Conservation (phyloP, 768 basidiomycete species). For the Pulveroboletus ravenelii region DNA sequence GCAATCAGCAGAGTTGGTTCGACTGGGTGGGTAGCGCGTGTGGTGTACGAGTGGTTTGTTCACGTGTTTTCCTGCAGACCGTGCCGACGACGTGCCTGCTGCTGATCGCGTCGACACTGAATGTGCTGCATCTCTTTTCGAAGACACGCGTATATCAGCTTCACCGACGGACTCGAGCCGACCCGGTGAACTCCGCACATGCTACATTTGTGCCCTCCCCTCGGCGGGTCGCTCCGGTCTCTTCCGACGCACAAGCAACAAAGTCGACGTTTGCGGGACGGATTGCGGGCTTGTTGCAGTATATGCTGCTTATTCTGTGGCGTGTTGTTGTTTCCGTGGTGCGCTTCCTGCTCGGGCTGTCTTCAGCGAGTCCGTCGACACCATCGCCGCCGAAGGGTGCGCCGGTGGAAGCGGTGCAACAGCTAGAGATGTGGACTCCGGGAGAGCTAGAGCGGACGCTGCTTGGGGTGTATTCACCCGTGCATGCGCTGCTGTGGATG, state of each 20-base stretch:
- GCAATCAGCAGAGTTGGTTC: constrained; percentile 62
- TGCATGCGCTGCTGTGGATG: constrained; percentile 70
- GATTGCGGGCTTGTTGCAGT: constrained; percentile 25
- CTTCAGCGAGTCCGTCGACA: constrained; percentile 37
- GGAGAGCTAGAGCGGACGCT: constrained; percentile 65
- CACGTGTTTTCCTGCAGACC: constrained; percentile 42
- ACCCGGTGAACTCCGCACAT: constrained; percentile 67
- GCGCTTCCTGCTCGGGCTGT: constrained; percentile 65
- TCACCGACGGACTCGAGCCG: constrained; percentile 44
- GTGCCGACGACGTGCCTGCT: constrained; percentile 57
- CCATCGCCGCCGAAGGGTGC: constrained; percentile 32
- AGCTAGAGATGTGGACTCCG: constrained; percentile 76
- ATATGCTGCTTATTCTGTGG: constrained; percentile 42
- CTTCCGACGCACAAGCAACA: constrained; percentile 34
- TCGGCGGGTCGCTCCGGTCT: constrained; percentile 15
- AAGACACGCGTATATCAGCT: constrained; percentile 68
- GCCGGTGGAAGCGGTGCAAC: constrained; percentile 57
- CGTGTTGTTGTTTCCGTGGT: constrained; percentile 50
- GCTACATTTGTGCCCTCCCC: constrained; percentile 58
- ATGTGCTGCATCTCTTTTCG: constrained; percentile 64
- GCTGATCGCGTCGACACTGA: constrained; percentile 50
- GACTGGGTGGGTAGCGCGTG: constrained; percentile 59
- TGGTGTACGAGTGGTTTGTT: constrained; percentile 9
- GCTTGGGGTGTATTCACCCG: constrained; percentile 75
- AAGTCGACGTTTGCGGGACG: constrained; percentile 45